Base-by-base conservation (phyloP, 371 early-diverging fungal genomes). In the Coemansia sp. region DNA sequence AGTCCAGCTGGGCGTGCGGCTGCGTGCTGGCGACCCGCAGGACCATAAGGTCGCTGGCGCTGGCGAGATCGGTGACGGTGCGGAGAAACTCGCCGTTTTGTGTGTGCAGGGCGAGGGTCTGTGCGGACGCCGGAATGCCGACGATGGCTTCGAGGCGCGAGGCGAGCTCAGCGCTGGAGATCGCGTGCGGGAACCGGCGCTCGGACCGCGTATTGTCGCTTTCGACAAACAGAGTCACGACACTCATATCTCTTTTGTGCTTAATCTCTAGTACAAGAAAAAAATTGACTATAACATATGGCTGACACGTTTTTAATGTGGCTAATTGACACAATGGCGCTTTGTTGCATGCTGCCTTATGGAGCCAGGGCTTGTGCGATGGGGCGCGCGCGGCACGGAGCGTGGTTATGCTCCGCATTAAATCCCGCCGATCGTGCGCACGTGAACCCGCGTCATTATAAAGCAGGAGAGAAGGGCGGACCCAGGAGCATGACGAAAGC, bases 91-190 rank as follows among this genome's bases (percentile, higher is more conserved):
- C 20, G 16, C n/a, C 6, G 16, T 45, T 10, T 5, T 45, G n/a
- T 6, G 2, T 2, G 45, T 5, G 45, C 3, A 45, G 14, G 3
- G 45, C 6, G 3, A 45, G 11, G 45, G 77, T 70, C 81, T 92
- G 92, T 60, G 87, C 85, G 3, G 72, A 52, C 5, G 84, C 72
- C 6, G 92, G 89, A 36, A 95, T 88, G 45, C 98, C 98, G 0
- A 95, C 94, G 57, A 98, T 92, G 31, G 95, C 90, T 65, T 94
- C 95, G 4, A 98, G 84, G 62, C 90, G 88, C 53, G 82, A 81
- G 88, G 93, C 65, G 42, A 68, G 61, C 34, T 42, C 87, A 78
- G 41, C 55, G 26, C 75, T 39, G 1, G 70, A 59, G 16, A 63
- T 34, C 1, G 65, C 53, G 36, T 59, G 66, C 31, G 62, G 65